Base-by-base conservation (phyloP, 2,329 filamentous ascomycete genomes). In the Lachnellula hyalina region DNA sequence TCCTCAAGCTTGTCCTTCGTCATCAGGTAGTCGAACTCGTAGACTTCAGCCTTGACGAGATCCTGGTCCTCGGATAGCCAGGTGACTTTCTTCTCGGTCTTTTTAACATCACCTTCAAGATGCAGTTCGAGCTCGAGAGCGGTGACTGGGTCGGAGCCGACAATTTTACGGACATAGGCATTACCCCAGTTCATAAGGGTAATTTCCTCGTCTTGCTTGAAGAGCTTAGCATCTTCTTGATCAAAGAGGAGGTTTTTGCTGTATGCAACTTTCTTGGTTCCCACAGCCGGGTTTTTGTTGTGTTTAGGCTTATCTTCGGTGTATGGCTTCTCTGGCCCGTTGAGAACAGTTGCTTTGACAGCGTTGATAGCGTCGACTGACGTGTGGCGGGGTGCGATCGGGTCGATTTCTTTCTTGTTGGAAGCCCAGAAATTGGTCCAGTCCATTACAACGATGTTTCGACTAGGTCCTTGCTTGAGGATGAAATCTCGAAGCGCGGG, bases 161-260 rank as follows among this genome's bases (percentile, higher is more conserved):
- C 74, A 58, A 90, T 83, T 56, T 84, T 83, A 53, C 85, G 82
- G 23, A 94, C 87, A 62, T 91, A 82, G 12, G 88, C 90, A 67
- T 96, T 95, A 64, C 93, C 94, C 93, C 93, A 97, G 71, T 88
- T 88, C 93, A 96, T 96, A 42, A 96, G 79, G 0, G 93, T 96
- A 66, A 97, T 89, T 72, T 96, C 92, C 75, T 97, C 93, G 68
- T 87, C 85, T 57, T 87, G 79, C 65, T 84, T 87, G 74, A 96
- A 95, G 25, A 81, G 81, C 70, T 86, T 86, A 58, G 87, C 90
- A 66, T 97, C 93, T 46, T 80, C 87, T 73, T 96, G 93, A 69
- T 96, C 93, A 51, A 97, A 76, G 57, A 94, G 76, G 61, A 96
- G 77, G 59, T 85, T 80, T 54, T 81, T 80, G 68, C 87, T 89